Percentiles rank a stretch among this genome's conserved stretches.
These are phyloP conservation scores for Cytidiella melzeri DNA, from an alignment of 768 basidiomycete genomes.

Conservation along the genomic window DNA sequence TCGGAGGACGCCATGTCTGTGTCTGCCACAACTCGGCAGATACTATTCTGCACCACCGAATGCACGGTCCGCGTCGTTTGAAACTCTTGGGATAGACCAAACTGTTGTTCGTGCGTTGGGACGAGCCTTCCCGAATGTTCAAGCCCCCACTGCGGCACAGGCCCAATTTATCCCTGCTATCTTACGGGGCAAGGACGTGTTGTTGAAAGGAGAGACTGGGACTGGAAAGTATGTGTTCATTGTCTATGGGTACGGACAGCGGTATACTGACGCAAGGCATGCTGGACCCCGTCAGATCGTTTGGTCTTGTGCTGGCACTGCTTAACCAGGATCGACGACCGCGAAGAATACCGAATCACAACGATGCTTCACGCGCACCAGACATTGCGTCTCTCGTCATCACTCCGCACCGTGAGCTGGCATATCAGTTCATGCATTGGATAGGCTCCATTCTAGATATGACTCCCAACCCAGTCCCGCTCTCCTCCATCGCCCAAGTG, in stretches of 20 bases:
- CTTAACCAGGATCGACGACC: conserved; percentile 49
- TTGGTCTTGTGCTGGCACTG: conserved; percentile 61
- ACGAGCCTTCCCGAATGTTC: conserved; percentile 56
- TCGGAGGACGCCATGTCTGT: neutral
- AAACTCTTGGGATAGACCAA: conserved; percentile 46
- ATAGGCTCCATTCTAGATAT: conserved; percentile 40
- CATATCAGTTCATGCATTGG: conserved; percentile 62
- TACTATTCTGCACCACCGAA: neutral
- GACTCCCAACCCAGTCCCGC: conserved; percentile 13
- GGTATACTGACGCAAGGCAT: too few species aligned
- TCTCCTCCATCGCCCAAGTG: conserved; percentile 49
- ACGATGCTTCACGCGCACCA: conserved; percentile 11
- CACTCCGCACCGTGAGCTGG: conserved; percentile 71
- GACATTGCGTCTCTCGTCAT: conserved; percentile 52
- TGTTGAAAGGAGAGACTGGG: conserved; percentile 68
- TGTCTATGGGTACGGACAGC: too few species aligned
- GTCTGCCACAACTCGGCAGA: neutral
- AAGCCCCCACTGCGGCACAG: conserved; percentile 54
- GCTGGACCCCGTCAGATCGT: too few species aligned
- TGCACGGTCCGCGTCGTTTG: conserved; percentile 32
- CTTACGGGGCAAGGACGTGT: conserved; percentile 47
- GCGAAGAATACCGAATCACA: conserved; percentile 6
- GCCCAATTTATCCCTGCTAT: conserved; percentile 56
- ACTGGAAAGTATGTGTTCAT: conserved; percentile 75
- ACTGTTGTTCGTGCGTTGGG: conserved; percentile 43